Conservation (phyloP, 441 rosid species). For the Gossypium lobatum region DNA sequence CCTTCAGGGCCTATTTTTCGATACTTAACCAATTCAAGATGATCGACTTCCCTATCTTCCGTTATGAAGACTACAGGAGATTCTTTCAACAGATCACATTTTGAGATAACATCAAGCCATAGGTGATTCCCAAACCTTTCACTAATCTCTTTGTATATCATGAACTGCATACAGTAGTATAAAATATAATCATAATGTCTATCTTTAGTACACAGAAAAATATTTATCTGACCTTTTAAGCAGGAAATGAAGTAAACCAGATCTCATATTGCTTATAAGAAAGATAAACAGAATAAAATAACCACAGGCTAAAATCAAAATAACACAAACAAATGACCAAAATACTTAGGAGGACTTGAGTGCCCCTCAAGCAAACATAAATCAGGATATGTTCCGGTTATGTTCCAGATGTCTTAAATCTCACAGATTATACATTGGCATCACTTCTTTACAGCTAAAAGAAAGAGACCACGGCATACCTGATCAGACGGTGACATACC, state of each 20-base stretch:
- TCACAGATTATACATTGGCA: neutral
- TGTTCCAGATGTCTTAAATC: neutral
- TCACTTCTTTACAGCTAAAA: neutral
- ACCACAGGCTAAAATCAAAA: neutral
- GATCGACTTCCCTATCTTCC: constrained; percentile 42
- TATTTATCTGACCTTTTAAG: neutral
- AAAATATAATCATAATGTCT: neutral
- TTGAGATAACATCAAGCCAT: constrained; percentile 89
- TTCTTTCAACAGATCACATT: constrained; percentile 72
- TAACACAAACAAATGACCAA: neutral
- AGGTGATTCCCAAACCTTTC: constrained; percentile 60
- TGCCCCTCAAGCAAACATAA: neutral
- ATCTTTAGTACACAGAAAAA: neutral
- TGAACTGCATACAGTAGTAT: constrained; percentile 37
- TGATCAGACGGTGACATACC: constrained; percentile 92
- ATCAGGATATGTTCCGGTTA: neutral
- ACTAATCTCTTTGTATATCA: constrained; percentile 71
- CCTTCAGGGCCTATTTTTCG: constrained; percentile 63
- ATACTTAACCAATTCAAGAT: constrained; percentile 53
- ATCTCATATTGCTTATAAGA: constrained; percentile 3
- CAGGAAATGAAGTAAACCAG: neutral
- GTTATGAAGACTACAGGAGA: constrained; percentile 46
- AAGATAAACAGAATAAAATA: neutral
- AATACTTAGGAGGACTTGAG: neutral
- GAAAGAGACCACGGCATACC: constrained; percentile 32